phyloP scores from a whole-genome alignment of 768 basidiomycete genomes.

The Tylopilus felleus region DNA sequence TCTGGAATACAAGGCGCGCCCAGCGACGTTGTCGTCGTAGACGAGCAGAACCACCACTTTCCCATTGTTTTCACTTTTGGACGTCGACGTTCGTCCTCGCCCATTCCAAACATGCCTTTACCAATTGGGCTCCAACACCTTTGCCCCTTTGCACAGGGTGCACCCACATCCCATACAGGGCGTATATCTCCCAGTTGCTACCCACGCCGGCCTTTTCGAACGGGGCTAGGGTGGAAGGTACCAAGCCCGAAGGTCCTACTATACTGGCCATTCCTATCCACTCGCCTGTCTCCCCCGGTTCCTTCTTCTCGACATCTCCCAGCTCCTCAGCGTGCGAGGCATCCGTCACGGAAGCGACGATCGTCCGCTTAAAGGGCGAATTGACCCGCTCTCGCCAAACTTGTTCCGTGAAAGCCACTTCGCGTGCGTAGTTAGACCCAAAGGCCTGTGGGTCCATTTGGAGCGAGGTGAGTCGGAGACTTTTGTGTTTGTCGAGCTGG shows the following conservation, averaged over 20 bases:
- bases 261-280: slow-evolving; percentile 23
- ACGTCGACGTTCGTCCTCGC: slow-evolving; percentile 16
- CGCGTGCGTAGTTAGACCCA: slow-evolving; percentile 20
- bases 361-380: slow-evolving; percentile 8
- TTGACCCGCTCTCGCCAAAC: slow-evolving; percentile 23
- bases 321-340: neutral
- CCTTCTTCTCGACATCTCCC: neutral
- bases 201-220: slow-evolving; percentile 14
- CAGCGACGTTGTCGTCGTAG: slow-evolving; percentile 12
- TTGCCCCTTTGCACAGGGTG: slow-evolving; percentile 27
- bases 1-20: slow-evolving; percentile 19
- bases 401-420: slow-evolving; percentile 19
- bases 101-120: slow-evolving; percentile 24
- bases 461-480: slow-evolving; percentile 23
- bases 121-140: slow-evolving; percentile 17
- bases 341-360: slow-evolving; percentile 13
- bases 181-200: slow-evolving; percentile 19
- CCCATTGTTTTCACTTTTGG: neutral
- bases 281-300: neutral
- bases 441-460: slow-evolving; percentile 22
- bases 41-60: slow-evolving; percentile 22
- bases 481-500: slow-evolving; percentile 25
- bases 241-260: slow-evolving; percentile 12
- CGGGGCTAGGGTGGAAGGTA: slow-evolving; percentile 1
- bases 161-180: slow-evolving; percentile 27